These are phyloP conservation scores for Saksenaea oblongispora DNA, from an alignment of 371 early-diverging fungal genomes.

Conservation along the genomic window DNA sequence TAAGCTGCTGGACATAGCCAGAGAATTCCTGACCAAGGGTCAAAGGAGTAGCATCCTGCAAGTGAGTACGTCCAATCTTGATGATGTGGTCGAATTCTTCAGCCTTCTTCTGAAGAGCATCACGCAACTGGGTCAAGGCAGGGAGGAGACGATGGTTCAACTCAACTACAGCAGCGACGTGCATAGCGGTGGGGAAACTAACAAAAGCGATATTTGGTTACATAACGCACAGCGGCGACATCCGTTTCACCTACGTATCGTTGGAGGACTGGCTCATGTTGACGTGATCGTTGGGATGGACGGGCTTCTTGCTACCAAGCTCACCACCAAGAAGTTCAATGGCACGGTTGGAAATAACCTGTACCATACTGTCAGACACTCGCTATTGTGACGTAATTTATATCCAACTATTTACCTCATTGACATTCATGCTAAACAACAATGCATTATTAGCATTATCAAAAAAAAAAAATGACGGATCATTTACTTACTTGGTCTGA, in stretches of 20 bases:
- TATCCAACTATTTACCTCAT: constrained; percentile 42
- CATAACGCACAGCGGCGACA: not conserved
- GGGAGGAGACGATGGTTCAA: constrained; percentile 72
- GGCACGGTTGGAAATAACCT: constrained; percentile 86
- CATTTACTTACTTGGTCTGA: constrained; percentile 89
- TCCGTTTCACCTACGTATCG: constrained; percentile 60
- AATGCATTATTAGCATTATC: not conserved
- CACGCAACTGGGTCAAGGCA: constrained; percentile 65
- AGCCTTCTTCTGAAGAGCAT: constrained; percentile 65
- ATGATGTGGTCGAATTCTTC: constrained; percentile 74
- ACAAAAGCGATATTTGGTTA: not conserved
- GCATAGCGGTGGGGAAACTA: constrained; percentile 91
- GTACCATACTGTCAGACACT: constrained; percentile 1
- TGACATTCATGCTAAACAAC: constrained; percentile 75
- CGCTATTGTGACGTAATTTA: not conserved
- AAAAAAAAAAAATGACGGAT: constrained; percentile 29
- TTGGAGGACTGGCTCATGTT: constrained; percentile 91
- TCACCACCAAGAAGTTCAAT: constrained; percentile 85
- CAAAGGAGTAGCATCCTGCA: constrained; percentile 87
- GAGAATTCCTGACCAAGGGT: constrained; percentile 91
- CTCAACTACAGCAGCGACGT: constrained; percentile 80
- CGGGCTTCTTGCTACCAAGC: constrained; percentile 79
- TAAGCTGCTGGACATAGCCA: constrained; percentile 82
- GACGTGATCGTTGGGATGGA: constrained; percentile 92
- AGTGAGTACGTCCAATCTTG: constrained; percentile 89